Evolutionary conservation across 2,329 filamentous ascomycete species (phyloP).

Genomic region (Pseudogymnoascus pannorum): DNA sequence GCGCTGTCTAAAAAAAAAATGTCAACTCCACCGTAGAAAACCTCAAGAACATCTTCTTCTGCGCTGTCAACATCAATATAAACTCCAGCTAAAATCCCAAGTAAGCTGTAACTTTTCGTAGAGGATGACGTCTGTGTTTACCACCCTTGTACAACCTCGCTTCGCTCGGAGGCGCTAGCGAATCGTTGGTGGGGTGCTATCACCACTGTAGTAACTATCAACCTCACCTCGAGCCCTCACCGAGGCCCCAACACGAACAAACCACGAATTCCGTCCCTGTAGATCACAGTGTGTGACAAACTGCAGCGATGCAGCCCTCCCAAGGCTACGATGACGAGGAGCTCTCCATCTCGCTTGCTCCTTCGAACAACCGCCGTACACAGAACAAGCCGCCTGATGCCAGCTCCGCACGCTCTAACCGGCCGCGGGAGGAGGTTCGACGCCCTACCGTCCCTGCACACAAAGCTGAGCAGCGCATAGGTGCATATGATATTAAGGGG

Average conservation of each 20-base stretch:
- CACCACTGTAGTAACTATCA: conserved; percentile 2
- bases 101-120: not conserved
- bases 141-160: conserved; percentile 4
- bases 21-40: not conserved
- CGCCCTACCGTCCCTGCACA: conserved; percentile 25
- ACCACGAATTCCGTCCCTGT: not conserved
- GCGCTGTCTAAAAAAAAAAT: not conserved
- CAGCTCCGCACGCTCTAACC: conserved; percentile 17
- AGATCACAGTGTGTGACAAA: conserved; percentile 1
- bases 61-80: not conserved
- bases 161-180: conserved; percentile 7
- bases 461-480: conserved; percentile 75
- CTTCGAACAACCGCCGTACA: conserved; percentile 53
- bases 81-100: not conserved
- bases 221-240: conserved; percentile 6
- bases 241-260: conserved; percentile 4
- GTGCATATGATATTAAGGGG: conserved; percentile 82
- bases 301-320: conserved; percentile 9
- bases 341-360: conserved; percentile 68
- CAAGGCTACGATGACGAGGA: conserved; percentile 68
- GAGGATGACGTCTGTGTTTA: conserved; percentile 5
- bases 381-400: conserved; percentile 30
- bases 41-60: not conserved
- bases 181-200: conserved; percentile 6
- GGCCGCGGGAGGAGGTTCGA: conserved; percentile 17